Evolutionary conservation across 139 green algal genomes (phyloP), one percentile per base, ranked within the genome.

Genomic region (Chlamydomonas applanata): DNA sequence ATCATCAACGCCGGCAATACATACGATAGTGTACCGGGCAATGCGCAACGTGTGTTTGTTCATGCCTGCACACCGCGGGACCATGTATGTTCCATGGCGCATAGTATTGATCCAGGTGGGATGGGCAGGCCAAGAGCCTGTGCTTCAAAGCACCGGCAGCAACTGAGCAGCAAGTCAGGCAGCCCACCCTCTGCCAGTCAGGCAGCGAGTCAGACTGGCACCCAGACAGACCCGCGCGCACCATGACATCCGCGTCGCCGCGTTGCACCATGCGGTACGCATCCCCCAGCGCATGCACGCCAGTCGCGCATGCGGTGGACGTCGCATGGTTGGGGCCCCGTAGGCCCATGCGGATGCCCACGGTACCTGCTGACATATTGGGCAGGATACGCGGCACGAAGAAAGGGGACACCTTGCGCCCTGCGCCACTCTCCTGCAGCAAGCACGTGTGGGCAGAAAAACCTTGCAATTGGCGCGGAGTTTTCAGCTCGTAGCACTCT

Each of bases 231-330:
- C n/a, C n/a, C n/a, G n/a, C n/a, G n/a, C 63, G 24, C 72, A 99
- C 69, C 95, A 98, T 97, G 7, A 97, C 87, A 44, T 95, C 81
- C 3, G 93, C 95, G 53, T 97, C 91, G 0, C 94, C 93, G 9
- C 81, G 46, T 71, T 90, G 86, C n/a, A 99, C 89, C 67, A 93
- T 83, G 35, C 82, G 75, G 69, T 92, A 95, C 1, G 94, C 95
- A 61, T 91, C 88, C 22, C 91, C 82, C 24, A 97, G 90, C 73
- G 88, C 91, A 80, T 96, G 94, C 72, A 94, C 94, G 25, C 91
- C 92, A 0, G 95, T 98, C 27, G 96, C 96, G 74, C 96, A 99
- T 2, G 96, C 96, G 19, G 94, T 98, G 20, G 89, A 93, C 32
- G 92, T 80, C 11, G 89, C 81, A 61, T 93, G 88, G 83, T 94